Evolutionary conservation across 805 yeast species (phyloP).

Genomic region (Candida hispaniensis): DNA sequence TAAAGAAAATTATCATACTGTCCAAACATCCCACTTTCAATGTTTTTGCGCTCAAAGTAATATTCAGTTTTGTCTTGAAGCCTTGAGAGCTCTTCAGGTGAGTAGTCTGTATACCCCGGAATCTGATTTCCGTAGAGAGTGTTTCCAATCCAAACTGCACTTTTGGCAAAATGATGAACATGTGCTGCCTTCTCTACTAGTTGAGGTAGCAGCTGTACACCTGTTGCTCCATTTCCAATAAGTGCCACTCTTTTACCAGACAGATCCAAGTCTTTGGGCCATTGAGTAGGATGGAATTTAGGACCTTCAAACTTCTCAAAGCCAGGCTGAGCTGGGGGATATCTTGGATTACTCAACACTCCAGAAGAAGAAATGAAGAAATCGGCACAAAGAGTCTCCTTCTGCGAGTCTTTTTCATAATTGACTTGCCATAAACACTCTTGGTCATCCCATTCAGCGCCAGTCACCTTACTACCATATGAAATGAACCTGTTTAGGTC

Average conservation of each 20-base stretch:
- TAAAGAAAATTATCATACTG: conserved; percentile 14
- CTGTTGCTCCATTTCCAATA: conserved; percentile 31
- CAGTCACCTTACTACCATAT: conserved; percentile 19
- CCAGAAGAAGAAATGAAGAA: conserved; percentile 24
- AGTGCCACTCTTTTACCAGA: conserved; percentile 27
- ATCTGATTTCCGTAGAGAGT: conserved; percentile 19
- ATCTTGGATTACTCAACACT: conserved; percentile 23
- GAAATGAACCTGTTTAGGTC: conserved; percentile 20
- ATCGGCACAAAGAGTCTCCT: conserved; percentile 19
- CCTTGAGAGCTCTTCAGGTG: conserved; percentile 17
- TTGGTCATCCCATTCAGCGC: conserved; percentile 22
- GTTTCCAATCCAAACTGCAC: conserved; percentile 20
- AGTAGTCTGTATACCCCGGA: conserved; percentile 19
- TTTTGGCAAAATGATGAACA: conserved; percentile 21
- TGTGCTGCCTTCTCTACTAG: conserved; percentile 21
- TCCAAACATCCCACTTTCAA: conserved; percentile 18
- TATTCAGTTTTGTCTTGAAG: conserved; percentile 18
- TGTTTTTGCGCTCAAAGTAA: conserved; percentile 21
- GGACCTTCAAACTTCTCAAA: conserved; percentile 25
- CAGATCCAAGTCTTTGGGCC: conserved; percentile 25
- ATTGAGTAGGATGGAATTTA: conserved; percentile 28
- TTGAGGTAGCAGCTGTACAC: conserved; percentile 28
- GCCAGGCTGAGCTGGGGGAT: conserved; percentile 26
- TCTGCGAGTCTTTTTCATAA: conserved; percentile 13
- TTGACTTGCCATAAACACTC: conserved; percentile 17